phyloP scores from a whole-genome alignment of 441 rosid species.

The Euphorbia celastroides region DNA sequence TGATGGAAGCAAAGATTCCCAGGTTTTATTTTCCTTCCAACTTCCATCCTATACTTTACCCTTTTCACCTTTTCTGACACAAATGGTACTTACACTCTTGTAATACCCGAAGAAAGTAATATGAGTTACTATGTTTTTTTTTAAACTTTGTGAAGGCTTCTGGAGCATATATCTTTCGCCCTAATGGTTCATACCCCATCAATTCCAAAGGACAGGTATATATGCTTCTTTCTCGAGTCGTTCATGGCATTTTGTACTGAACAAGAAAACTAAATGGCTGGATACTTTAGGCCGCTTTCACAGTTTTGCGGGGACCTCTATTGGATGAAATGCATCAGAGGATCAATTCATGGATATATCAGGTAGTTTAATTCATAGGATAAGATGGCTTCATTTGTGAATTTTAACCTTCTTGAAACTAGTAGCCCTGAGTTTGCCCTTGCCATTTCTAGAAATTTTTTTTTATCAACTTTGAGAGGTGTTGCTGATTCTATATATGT shows the following conservation, averaged over 20 bases:
- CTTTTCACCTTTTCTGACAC: slow-evolving; percentile 12
- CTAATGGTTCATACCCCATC: slow-evolving; percentile 74
- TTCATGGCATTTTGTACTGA: too few relatives aligned
- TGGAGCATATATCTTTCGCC: slow-evolving; percentile 99
- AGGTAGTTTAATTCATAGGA: too few relatives aligned
- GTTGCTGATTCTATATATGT: too few relatives aligned
- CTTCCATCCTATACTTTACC: slow-evolving; percentile 9
- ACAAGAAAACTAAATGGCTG: slow-evolving; percentile 13
- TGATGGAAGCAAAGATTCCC: slow-evolving; percentile 75
- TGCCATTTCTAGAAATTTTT: too few relatives aligned
- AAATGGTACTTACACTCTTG: slow-evolving; percentile 3
- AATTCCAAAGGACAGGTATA: slow-evolving; percentile 62
- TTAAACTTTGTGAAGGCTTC: slow-evolving; percentile 45
- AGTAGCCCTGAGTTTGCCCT: neutral
- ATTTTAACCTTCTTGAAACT: slow-evolving; percentile 10
- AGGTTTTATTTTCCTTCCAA: slow-evolving; percentile 38
- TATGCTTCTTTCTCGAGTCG: slow-evolving; percentile 10
- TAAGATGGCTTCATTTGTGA: too few relatives aligned
- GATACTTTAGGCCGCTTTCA: slow-evolving; percentile 58
- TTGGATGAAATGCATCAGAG: slow-evolving; percentile 86
- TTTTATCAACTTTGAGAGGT: too few relatives aligned
- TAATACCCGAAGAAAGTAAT: too few relatives aligned
- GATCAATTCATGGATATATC: slow-evolving; percentile 86
- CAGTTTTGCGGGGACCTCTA: slow-evolving; percentile 67
- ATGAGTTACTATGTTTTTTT: slow-evolving; percentile 13